Evolutionary conservation across 495 filamentous ascomycete species (phyloP).

Genomic region (Glutinoglossum americanum): DNA sequence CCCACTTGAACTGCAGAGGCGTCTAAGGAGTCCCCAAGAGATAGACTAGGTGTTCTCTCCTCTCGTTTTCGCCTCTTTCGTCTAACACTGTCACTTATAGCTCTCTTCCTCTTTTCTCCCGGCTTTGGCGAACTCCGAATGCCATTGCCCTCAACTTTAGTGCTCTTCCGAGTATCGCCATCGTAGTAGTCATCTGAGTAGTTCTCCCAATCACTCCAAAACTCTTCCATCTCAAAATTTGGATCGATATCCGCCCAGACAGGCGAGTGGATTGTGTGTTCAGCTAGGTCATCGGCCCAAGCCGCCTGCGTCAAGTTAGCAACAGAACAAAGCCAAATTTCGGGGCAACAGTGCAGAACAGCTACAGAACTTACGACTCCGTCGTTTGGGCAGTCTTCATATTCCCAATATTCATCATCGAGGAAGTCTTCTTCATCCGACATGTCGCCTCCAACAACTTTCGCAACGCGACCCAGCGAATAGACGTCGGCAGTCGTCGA

Average conservation of each 20-base stretch:
- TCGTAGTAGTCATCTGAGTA: slow-evolving; percentile 30
- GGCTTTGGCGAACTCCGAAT: slow-evolving; percentile 9
- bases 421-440: slow-evolving; percentile 28
- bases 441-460: slow-evolving; percentile 12
- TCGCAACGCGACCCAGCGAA: neutral
- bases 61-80: neutral
- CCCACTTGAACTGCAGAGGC: neutral
- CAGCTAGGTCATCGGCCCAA: slow-evolving; percentile 23
- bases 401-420: slow-evolving; percentile 12
- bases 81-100: neutral
- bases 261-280: slow-evolving; percentile 22
- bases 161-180: slow-evolving; percentile 18
- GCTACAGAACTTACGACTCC: slow-evolving; percentile 19
- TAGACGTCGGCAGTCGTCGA: neutral
- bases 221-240: slow-evolving; percentile 21
- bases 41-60: slow-evolving; percentile 1
- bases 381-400: slow-evolving; percentile 22
- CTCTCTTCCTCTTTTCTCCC: slow-evolving; percentile 1
- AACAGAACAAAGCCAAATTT: neutral
- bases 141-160: neutral
- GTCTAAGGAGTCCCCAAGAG: neutral
- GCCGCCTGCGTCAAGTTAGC: slow-evolving; percentile 11
- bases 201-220: slow-evolving; percentile 28
- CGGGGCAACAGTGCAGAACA: neutral
- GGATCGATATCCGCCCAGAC: slow-evolving; percentile 20